These are phyloP conservation scores for Pueraria montana DNA, from an alignment of 306 rosid species.

Conservation along the genomic window DNA sequence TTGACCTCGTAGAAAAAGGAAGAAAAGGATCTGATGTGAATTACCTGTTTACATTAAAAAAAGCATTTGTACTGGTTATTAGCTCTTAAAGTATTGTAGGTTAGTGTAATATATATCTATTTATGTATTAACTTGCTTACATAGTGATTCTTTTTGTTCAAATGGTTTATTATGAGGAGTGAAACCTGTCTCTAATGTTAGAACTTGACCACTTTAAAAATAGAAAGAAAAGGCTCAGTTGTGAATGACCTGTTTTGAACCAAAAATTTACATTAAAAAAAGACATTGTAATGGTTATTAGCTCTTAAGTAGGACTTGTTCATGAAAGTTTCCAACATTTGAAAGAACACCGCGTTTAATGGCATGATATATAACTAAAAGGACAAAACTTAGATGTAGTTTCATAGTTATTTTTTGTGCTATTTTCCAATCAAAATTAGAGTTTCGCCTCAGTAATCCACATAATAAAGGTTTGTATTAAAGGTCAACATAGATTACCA, in stretches of 20 bases:
- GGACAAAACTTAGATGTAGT: too few relatives aligned
- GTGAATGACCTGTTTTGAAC: neutral
- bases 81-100: neutral
- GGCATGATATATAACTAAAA: neutral
- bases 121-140: neutral
- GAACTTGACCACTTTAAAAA: neutral
- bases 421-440: too few relatives aligned
- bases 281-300: neutral
- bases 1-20: neutral
- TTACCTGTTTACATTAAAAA: neutral
- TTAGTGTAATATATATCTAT: neutral
- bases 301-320: slow-evolving; percentile 6
- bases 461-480: too few relatives aligned
- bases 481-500: too few relatives aligned
- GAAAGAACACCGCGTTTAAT: neutral
- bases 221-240: neutral
- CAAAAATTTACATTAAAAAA: too few relatives aligned
- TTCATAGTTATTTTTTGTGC: too few relatives aligned
- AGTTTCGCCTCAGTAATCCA: too few relatives aligned
- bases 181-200: neutral
- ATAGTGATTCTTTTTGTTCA: neutral
- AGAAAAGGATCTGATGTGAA: neutral
- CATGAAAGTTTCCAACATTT: neutral
- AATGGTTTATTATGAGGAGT: neutral
- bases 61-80: neutral